phyloP scores from a whole-genome alignment of 495 filamentous ascomycete genomes.

The Aspergillus coremiiformis region DNA sequence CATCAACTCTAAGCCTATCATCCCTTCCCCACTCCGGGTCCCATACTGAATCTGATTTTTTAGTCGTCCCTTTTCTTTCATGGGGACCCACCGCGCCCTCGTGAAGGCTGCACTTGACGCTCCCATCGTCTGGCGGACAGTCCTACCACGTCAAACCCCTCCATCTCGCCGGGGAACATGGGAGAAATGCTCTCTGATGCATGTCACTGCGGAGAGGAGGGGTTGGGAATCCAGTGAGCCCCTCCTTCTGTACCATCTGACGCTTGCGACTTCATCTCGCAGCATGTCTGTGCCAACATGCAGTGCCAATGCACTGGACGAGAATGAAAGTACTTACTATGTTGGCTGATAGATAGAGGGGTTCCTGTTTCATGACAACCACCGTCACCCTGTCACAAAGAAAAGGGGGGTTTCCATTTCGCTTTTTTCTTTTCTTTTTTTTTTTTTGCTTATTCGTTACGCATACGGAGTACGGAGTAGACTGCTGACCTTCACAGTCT shows the following conservation, averaged over 20 bases:
- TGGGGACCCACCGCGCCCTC: constrained; percentile 10
- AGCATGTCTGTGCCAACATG: background rate
- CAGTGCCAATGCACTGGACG: background rate
- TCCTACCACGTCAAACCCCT: constrained; percentile 18
- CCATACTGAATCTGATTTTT: background rate
- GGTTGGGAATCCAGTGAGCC: background rate
- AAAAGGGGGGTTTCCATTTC: background rate
- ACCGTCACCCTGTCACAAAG: too few species aligned
- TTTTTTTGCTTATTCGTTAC: background rate
- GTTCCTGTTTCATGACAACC: constrained; percentile 1
- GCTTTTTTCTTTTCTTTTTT: too few species aligned
- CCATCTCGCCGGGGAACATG: constrained; percentile 9
- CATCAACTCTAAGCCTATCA: background rate
- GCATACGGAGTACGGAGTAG: background rate
- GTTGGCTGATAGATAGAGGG: background rate
- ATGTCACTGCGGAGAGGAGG: background rate
- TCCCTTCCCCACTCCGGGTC: background rate
- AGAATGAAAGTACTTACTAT: constrained; percentile 1
- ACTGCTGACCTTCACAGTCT: background rate
- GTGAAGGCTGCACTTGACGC: constrained; percentile 9
- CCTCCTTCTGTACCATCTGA: background rate
- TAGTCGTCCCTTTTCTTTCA: background rate
- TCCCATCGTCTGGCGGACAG: constrained; percentile 11
- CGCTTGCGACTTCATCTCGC: background rate
- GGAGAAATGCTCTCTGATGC: background rate